phyloP scores from a whole-genome alignment of 768 basidiomycete species.

The Calocybe gangraenosa region DNA sequence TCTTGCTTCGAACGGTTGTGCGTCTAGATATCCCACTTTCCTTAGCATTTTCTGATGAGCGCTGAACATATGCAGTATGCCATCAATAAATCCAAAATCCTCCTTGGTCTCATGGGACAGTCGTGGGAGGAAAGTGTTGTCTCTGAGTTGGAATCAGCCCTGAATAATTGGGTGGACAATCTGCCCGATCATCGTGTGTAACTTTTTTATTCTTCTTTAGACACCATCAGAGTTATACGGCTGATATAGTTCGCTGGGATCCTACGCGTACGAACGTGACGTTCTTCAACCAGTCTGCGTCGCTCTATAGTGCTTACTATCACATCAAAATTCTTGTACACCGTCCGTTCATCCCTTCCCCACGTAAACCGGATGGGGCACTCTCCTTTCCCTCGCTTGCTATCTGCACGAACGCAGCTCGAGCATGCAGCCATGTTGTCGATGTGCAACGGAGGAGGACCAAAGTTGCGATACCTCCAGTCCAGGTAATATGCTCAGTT shows the following conservation, averaged over 20 bases:
- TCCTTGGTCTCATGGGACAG: slow-evolving; percentile 55
- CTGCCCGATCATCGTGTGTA: slow-evolving; percentile 57
- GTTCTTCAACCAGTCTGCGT: slow-evolving; percentile 61
- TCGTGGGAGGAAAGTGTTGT: slow-evolving; percentile 69
- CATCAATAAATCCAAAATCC: slow-evolving; percentile 69
- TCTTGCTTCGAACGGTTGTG: slow-evolving; percentile 61
- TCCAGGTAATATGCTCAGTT: slow-evolving; percentile 25
- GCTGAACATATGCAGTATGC: slow-evolving; percentile 52
- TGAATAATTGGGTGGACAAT: slow-evolving; percentile 66
- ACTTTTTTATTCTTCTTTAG: neutral
- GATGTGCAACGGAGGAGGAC: slow-evolving; percentile 46
- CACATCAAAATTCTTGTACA: slow-evolving; percentile 70
- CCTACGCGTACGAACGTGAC: slow-evolving; percentile 35
- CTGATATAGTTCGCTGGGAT: slow-evolving; percentile 44
- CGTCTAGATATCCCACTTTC: no score
- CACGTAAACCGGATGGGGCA: slow-evolving; percentile 35
- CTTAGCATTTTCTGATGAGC: neutral
- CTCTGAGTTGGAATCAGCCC: slow-evolving; percentile 62
- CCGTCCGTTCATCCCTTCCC: slow-evolving; percentile 71
- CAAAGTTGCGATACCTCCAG: slow-evolving; percentile 24
- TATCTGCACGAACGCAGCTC: slow-evolving; percentile 75
- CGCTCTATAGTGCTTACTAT: slow-evolving; percentile 46
- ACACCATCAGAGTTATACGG: neutral
- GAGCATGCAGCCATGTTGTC: slow-evolving; percentile 74
- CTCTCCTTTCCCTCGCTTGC: slow-evolving; percentile 63